These are phyloP conservation scores for Cercospora brassicicola DNA, from an alignment of 2,329 filamentous ascomycete species.

Conservation along the genomic window DNA sequence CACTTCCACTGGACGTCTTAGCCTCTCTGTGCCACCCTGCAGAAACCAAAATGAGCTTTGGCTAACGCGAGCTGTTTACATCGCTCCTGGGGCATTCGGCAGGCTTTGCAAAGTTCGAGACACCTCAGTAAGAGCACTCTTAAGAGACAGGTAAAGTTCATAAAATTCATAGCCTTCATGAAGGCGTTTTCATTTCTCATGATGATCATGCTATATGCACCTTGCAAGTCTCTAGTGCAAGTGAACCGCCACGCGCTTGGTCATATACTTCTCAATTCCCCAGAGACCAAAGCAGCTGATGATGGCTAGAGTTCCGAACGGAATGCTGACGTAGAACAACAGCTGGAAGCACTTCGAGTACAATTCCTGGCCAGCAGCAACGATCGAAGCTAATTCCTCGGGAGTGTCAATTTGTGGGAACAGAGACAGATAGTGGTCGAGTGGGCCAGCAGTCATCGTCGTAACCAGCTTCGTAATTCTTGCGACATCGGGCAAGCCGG, in stretches of 20 bases:
- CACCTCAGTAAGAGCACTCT: too few relatives aligned
- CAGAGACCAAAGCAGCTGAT: slow-evolving; percentile 21
- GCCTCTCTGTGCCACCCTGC: too few relatives aligned
- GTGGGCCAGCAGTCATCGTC: slow-evolving; percentile 22
- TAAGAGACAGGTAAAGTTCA: background rate
- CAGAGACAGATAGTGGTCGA: slow-evolving; percentile 20
- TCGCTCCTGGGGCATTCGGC: too few relatives aligned
- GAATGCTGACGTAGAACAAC: slow-evolving; percentile 26
- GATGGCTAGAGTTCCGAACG: slow-evolving; percentile 22
- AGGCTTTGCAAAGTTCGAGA: too few relatives aligned
- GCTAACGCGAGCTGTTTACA: too few relatives aligned
- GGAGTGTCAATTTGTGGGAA: slow-evolving; percentile 23
- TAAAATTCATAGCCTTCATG: background rate
- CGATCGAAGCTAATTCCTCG: slow-evolving; percentile 11
- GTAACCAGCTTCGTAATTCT: slow-evolving; percentile 17
- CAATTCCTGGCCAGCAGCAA: slow-evolving; percentile 23
- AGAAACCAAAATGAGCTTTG: too few relatives aligned
- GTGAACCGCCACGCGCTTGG: slow-evolving; percentile 18
- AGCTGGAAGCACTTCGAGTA: slow-evolving; percentile 28
- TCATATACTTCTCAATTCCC: slow-evolving; percentile 26
- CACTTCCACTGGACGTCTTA: too few relatives aligned
- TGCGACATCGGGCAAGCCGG: background rate
- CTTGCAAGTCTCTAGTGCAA: slow-evolving; percentile 1
- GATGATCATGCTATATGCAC: background rate
- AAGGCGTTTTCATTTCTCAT: background rate